A percentile compares a stretch with the other conserved stretches of the same genome.
Evolutionary conservation across 495 filamentous ascomycete genomes (phyloP).

Genomic region (Poronia punctata): DNA sequence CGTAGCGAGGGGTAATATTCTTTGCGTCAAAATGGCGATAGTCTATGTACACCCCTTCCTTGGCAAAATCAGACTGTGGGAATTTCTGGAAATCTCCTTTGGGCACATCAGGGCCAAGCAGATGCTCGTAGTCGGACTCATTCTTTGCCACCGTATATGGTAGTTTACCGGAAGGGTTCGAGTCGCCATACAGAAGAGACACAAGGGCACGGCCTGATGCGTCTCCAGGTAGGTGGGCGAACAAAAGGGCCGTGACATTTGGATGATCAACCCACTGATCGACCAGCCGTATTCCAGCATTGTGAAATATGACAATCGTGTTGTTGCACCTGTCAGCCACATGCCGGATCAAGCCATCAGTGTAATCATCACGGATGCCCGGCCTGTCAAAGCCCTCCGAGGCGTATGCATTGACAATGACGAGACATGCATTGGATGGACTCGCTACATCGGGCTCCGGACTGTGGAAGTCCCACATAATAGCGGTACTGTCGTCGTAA

Average conservation of each 20-base stretch:
- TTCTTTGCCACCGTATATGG: conserved; percentile 53
- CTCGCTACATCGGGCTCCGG: conserved; percentile 12
- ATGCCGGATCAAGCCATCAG: conserved; percentile 37
- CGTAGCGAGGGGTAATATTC: conserved; percentile 49
- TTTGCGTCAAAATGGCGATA: conserved; percentile 50
- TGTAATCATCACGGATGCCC: conserved; percentile 28
- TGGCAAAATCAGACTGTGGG: conserved; percentile 41
- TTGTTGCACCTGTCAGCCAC: conserved; percentile 42
- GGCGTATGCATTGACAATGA: conserved; percentile 45
- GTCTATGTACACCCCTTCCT: conserved; percentile 47
- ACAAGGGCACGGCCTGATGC: conserved; percentile 42
- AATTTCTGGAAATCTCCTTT: conserved; percentile 14
- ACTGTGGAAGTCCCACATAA: conserved; percentile 27
- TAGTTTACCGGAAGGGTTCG: conserved; percentile 47
- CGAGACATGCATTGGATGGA: conserved; percentile 48
- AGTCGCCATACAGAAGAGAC: conserved; percentile 44
- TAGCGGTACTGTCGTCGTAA: conserved; percentile 35
- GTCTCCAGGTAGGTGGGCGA: conserved; percentile 45
- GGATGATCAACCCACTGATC: conserved; percentile 41
- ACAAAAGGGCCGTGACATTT: conserved; percentile 47
- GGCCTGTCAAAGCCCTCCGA: conserved; percentile 35
- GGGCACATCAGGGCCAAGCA: conserved; percentile 1
- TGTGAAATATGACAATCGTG: conserved; percentile 47
- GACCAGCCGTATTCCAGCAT: conserved; percentile 40
- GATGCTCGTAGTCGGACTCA: conserved; percentile 42